Evolutionary conservation across 345 rosid species (phyloP).

Genomic region (Isatis tinctoria): DNA sequence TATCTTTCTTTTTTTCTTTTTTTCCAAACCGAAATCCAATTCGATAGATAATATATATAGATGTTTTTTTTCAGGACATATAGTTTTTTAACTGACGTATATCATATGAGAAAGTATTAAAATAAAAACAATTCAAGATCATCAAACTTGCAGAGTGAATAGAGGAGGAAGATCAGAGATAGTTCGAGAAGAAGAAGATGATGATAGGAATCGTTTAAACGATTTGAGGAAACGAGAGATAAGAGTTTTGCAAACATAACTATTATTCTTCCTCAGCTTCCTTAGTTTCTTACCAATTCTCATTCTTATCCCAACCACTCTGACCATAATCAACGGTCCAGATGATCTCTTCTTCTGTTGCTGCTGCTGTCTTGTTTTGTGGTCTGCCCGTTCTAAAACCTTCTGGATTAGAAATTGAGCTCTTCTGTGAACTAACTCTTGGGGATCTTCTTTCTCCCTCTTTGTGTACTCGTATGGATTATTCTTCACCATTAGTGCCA

Average conservation of each 20-base stretch:
- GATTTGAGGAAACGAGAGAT: constrained; percentile 31
- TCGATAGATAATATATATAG: neutral
- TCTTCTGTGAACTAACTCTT: constrained; percentile 54
- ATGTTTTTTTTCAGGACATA: neutral
- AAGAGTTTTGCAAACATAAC: constrained; percentile 18
- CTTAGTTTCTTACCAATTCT: constrained; percentile 65
- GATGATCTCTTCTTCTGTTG: constrained; percentile 23
- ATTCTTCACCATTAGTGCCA: constrained; percentile 26
- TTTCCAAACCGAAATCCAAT: neutral
- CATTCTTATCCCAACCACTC: constrained; percentile 52
- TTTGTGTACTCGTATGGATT: constrained; percentile 45
- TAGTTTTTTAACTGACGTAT: neutral
- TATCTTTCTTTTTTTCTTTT: neutral
- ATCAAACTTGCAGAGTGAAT: constrained; percentile 30
- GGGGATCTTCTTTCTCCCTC: constrained; percentile 68
- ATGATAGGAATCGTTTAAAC: constrained; percentile 14
- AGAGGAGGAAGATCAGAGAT: constrained; percentile 35
- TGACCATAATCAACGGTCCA: constrained; percentile 49
- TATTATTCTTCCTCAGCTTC: constrained; percentile 55
- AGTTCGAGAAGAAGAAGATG: constrained; percentile 22
- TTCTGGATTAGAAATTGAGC: constrained; percentile 86
- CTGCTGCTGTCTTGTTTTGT: constrained; percentile 10
- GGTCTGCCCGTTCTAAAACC: constrained; percentile 48
- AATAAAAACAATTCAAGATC: constrained; percentile 4
- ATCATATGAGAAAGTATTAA: neutral